These are phyloP conservation scores for Strobilomyces echinocephalus DNA, from an alignment of 768 basidiomycete species.

Conservation along the genomic window DNA sequence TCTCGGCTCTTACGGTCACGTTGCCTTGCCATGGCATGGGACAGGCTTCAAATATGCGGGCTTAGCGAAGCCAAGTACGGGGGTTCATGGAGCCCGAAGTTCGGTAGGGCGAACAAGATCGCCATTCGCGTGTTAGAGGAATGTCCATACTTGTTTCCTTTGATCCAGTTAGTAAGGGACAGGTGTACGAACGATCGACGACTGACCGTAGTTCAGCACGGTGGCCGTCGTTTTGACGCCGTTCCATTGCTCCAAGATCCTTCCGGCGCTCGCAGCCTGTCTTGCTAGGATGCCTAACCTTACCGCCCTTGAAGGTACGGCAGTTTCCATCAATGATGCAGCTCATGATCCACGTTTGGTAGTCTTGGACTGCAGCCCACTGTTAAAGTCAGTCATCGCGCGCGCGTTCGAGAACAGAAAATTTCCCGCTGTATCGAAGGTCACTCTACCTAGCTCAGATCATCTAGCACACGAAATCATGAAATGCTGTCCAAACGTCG, in stretches of 20 bases:
- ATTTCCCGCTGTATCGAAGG: slow-evolving; percentile 8
- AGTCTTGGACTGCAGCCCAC: slow-evolving; percentile 2
- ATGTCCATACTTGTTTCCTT: background rate
- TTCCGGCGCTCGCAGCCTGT: background rate
- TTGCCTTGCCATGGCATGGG: no score
- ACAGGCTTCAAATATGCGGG: background rate
- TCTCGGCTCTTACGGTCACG: no score
- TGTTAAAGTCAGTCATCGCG: background rate
- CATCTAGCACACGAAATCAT: no score
- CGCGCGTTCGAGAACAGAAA: slow-evolving; percentile 2
- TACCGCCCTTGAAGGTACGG: slow-evolving; percentile 4
- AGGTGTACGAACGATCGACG: background rate
- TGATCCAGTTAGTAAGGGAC: slow-evolving; percentile 4
- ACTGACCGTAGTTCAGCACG: background rate
- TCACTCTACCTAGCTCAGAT: background rate
- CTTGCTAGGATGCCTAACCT: slow-evolving; percentile 6
- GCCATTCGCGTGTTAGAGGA: background rate
- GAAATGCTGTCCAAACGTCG: no score
- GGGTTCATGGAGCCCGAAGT: no score
- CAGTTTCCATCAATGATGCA: background rate
- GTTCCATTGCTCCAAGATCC: background rate
- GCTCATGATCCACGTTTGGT: background rate
- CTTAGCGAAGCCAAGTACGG: background rate
- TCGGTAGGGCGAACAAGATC: background rate
- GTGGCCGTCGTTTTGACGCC: background rate